Conservation (phyloP, 1,284 basidiomycete genomes). For the Malassezia cuniculi region DNA sequence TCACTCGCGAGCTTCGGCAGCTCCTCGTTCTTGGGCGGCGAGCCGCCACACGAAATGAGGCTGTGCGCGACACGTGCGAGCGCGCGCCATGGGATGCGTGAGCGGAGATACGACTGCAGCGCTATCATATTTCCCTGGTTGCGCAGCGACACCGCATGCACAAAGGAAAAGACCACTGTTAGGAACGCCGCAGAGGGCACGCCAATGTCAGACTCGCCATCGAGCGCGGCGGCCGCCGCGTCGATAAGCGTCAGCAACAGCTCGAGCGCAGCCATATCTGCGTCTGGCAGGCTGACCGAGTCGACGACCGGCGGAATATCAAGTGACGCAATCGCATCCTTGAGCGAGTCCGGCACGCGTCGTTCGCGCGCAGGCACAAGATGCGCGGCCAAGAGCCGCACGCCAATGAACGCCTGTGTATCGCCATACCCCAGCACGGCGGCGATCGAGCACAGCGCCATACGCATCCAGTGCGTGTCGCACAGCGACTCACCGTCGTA, state of each 20-base stretch:
- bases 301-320: slow-evolving; percentile 10
- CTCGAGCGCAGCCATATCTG: slow-evolving; percentile 1
- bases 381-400: slow-evolving; percentile 2
- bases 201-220: slow-evolving; percentile 25
- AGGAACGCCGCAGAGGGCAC: slow-evolving; percentile 72
- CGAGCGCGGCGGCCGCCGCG: slow-evolving; percentile 18
- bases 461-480: slow-evolving; percentile 88
- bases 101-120: slow-evolving; percentile 48
- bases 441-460: slow-evolving; percentile 62
- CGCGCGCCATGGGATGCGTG: slow-evolving; percentile 73
- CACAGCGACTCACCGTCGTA: slow-evolving; percentile 6
- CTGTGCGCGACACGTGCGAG: slow-evolving; percentile 46
- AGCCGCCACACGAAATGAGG: slow-evolving; percentile 12
- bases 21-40: slow-evolving; percentile 13
- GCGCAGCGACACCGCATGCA: slow-evolving; percentile 22
- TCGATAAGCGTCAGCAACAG: slow-evolving; percentile 18
- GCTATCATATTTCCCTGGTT: slow-evolving; percentile 7
- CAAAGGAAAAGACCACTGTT: slow-evolving; percentile 65
- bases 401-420: slow-evolving; percentile 54
- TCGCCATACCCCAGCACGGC: slow-evolving; percentile 74
- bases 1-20: slow-evolving; percentile 48
- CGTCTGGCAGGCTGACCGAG: slow-evolving; percentile 12
- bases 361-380: background rate
- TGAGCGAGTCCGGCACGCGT: slow-evolving; percentile 22
- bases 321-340: slow-evolving; percentile 52